A percentile compares a stretch with the other conserved stretches of the same genome.
These are phyloP conservation scores for Raffaelea ambrosiae DNA, from an alignment of 2,329 filamentous ascomycete species.

Conservation along the genomic window DNA sequence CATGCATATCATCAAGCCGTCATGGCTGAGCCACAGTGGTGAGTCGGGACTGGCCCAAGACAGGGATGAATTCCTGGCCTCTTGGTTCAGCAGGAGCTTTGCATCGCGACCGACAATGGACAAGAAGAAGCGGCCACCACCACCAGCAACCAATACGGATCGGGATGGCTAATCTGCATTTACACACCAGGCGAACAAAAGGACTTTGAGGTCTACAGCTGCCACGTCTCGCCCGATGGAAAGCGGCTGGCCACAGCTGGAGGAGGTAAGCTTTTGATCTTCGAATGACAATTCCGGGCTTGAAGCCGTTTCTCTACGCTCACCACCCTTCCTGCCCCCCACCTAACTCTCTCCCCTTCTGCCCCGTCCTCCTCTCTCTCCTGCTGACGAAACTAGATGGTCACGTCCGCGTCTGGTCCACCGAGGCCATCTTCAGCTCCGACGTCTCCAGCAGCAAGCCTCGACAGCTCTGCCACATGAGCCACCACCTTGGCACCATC, in stretches of 20 bases:
- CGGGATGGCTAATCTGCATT: slow-evolving; percentile 1
- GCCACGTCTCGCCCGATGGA: slow-evolving; percentile 92
- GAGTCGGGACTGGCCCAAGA: too few species aligned
- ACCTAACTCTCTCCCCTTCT: too few species aligned
- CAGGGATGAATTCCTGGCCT: too few species aligned
- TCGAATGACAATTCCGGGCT: too few species aligned
- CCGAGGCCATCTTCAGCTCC: slow-evolving; percentile 81
- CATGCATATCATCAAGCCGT: slow-evolving; percentile 88
- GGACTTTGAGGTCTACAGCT: slow-evolving; percentile 97
- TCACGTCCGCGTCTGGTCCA: slow-evolving; percentile 96
- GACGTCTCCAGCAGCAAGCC: slow-evolving; percentile 63
- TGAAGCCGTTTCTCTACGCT: too few species aligned
- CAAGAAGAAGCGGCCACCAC: too few species aligned
- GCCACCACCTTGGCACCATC: slow-evolving; percentile 95
- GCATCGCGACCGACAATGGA: too few species aligned
- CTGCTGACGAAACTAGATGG: slow-evolving; percentile 49
- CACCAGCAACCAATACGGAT: neutral
- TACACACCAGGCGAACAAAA: slow-evolving; percentile 87
- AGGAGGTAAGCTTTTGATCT: slow-evolving; percentile 78
- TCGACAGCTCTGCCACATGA: slow-evolving; percentile 94
- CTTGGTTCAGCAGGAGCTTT: too few species aligned
- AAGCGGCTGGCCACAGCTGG: slow-evolving; percentile 86
- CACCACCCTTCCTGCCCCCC: too few species aligned
- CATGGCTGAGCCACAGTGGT: slow-evolving; percentile 93
- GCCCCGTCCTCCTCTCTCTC: neutral